Percentiles rank a stretch among this genome's conserved stretches.
Evolutionary conservation across 148 eudicot genomes (phyloP).

Genomic region (Oxyria digyna): DNA sequence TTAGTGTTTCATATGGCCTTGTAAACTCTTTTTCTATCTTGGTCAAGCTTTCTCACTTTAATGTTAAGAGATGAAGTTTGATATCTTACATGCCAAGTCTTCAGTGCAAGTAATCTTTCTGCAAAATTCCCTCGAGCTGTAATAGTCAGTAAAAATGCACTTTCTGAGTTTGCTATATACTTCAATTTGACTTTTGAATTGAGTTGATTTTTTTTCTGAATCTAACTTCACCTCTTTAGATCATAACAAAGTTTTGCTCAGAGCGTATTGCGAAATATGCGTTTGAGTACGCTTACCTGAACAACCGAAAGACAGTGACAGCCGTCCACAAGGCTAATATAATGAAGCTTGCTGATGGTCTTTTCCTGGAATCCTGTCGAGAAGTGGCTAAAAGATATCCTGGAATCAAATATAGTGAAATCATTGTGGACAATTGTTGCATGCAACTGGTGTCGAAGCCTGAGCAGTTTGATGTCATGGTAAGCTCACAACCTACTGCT

Average conservation of each 20-base stretch:
- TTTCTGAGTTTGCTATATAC: not conserved
- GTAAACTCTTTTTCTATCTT: not conserved
- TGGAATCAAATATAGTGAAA: conserved; percentile 26
- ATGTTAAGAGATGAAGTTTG: not conserved
- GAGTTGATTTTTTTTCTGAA: not conserved
- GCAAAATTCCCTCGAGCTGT: not conserved
- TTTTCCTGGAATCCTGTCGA: conserved; percentile 29
- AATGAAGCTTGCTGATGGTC: conserved; percentile 37
- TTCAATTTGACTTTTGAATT: not conserved
- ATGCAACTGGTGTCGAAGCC: conserved; percentile 35
- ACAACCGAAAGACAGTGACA: conserved; percentile 33
- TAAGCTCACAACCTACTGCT: conserved; percentile 4
- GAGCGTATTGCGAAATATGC: conserved; percentile 31
- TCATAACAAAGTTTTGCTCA: conserved; percentile 31
- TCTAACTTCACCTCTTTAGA: conserved; percentile 14
- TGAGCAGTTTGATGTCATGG: conserved; percentile 34
- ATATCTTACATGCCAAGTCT: not conserved
- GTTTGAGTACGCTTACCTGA: conserved; percentile 27
- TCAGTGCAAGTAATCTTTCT: not conserved
- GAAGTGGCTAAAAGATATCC: conserved; percentile 29
- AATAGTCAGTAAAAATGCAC: not conserved
- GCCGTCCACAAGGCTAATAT: conserved; percentile 34
- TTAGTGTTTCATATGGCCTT: not conserved
- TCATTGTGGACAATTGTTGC: conserved; percentile 33
- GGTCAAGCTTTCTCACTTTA: not conserved